These are phyloP conservation scores for Glycine soja DNA, from an alignment of 306 rosid species.

Conservation along the genomic window DNA sequence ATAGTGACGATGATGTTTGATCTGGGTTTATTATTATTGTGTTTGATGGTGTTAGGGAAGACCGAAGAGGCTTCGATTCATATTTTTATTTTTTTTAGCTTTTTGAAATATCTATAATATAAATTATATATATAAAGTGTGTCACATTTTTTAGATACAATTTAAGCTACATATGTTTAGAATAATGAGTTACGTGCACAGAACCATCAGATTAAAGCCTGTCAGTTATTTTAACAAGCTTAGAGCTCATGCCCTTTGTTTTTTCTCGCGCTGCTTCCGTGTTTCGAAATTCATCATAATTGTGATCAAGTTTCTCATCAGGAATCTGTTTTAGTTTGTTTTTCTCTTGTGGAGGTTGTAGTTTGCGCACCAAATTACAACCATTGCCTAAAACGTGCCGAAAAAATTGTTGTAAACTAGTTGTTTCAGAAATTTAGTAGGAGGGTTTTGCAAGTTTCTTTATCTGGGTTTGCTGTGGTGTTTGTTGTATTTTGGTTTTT, in stretches of 20 bases:
- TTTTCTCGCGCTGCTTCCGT: conserved; percentile 56
- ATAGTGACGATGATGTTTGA: too few species aligned
- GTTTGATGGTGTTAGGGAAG: too few species aligned
- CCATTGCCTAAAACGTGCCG: conserved; percentile 60
- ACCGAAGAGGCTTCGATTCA: too few species aligned
- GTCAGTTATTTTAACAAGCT: conserved; percentile 63
- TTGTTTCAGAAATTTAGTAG: conserved; percentile 50
- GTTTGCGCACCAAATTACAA: conserved; percentile 62
- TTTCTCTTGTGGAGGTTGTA: conserved; percentile 46
- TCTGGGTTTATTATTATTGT: too few species aligned
- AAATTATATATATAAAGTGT: too few species aligned
- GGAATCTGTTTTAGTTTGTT: conserved; percentile 44
- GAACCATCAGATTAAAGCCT: conserved; percentile 82
- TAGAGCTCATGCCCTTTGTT: conserved; percentile 32
- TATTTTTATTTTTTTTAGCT: too few species aligned
- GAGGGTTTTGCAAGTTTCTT: conserved; percentile 44
- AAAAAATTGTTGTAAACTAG: conserved; percentile 57
- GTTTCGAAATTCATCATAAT: conserved; percentile 61
- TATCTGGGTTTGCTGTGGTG: too few species aligned
- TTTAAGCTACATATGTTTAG: too few species aligned
- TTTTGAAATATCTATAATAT: too few species aligned
- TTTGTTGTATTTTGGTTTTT: too few species aligned
- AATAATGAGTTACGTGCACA: conserved; percentile 48
- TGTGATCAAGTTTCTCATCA: conserved; percentile 48
- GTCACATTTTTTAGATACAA: too few species aligned